Conservation (phyloP, 2,329 filamentous ascomycete species). For the Diaporthe humulicola region DNA sequence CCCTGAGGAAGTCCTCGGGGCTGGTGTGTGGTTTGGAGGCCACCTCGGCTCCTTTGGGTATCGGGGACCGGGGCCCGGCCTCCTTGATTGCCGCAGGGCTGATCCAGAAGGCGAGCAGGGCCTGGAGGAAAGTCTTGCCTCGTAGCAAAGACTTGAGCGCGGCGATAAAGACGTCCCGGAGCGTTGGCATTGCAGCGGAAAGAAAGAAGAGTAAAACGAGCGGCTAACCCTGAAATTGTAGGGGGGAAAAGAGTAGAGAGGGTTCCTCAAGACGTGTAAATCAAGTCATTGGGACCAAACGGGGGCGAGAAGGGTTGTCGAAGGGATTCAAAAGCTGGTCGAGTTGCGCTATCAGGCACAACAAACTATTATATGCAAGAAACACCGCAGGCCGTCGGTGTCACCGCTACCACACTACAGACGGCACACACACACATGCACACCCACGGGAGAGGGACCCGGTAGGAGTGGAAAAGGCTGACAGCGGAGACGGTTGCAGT, state of each 20-base stretch:
- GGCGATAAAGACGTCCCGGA: conserved; percentile 67
- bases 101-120: conserved; percentile 68
- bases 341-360: conserved; percentile 15
- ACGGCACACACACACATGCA: neutral
- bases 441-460: neutral
- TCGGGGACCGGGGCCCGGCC: conserved; percentile 10
- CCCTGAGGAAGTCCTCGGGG: conserved; percentile 66
- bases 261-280: conserved; percentile 27
- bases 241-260: conserved; percentile 22
- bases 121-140: conserved; percentile 71
- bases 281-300: conserved; percentile 41
- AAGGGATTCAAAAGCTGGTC: neutral
- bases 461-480: conserved; percentile 10
- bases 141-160: conserved; percentile 70
- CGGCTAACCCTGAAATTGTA: conserved; percentile 58
- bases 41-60: conserved; percentile 39
- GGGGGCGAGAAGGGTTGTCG: neutral
- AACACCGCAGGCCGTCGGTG: neutral
- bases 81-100: conserved; percentile 54
- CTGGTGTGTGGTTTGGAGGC: conserved; percentile 45
- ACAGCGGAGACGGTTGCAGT: conserved; percentile 48
- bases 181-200: conserved; percentile 65
- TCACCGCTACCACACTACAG: neutral
- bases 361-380: conserved; percentile 9
- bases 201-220: conserved; percentile 54